Conservation (phyloP, 2,329 filamentous ascomycete species). For the Ceratocystis lukuohia region DNA sequence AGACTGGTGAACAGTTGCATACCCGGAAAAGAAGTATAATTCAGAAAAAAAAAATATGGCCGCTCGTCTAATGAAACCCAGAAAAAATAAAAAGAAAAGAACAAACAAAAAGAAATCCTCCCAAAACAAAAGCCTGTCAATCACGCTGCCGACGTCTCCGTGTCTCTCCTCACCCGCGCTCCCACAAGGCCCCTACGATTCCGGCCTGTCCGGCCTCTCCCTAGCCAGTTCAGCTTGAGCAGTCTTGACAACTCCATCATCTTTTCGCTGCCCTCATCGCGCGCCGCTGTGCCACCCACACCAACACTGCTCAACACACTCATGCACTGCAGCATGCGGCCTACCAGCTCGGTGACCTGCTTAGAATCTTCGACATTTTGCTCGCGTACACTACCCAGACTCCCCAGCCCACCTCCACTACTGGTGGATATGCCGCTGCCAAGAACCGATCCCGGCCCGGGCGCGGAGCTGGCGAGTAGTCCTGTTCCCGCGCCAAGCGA, state of each 20-base stretch:
- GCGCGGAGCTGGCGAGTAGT: neutral
- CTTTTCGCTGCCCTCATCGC: slow-evolving; percentile 60
- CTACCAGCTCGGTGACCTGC: slow-evolving; percentile 85
- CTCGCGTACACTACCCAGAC: slow-evolving; percentile 33
- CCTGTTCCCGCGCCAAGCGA: slow-evolving; percentile 19
- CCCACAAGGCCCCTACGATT: slow-evolving; percentile 86
- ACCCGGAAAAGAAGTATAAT: neutral
- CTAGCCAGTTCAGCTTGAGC: slow-evolving; percentile 94
- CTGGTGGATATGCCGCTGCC: slow-evolving; percentile 17
- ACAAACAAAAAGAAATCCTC: neutral
- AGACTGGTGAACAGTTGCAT: neutral
- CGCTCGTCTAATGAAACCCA: neutral
- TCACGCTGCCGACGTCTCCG: slow-evolving; percentile 22
- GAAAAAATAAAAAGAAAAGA: neutral
- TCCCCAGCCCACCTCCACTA: neutral
- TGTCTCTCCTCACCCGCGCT: slow-evolving; percentile 38
- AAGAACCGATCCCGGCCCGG: neutral
- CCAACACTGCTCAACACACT: slow-evolving; percentile 71
- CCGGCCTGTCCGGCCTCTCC: slow-evolving; percentile 73
- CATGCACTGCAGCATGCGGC: slow-evolving; percentile 90
- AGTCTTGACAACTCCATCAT: slow-evolving; percentile 75
- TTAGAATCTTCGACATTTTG: slow-evolving; percentile 55
- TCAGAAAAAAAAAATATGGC: neutral
- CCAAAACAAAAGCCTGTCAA: neutral
- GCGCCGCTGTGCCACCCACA: slow-evolving; percentile 32